A percentile compares a stretch with the other conserved stretches of the same genome.
Conservation (phyloP, 805 yeast species). For the Candida palmyrensis region DNA sequence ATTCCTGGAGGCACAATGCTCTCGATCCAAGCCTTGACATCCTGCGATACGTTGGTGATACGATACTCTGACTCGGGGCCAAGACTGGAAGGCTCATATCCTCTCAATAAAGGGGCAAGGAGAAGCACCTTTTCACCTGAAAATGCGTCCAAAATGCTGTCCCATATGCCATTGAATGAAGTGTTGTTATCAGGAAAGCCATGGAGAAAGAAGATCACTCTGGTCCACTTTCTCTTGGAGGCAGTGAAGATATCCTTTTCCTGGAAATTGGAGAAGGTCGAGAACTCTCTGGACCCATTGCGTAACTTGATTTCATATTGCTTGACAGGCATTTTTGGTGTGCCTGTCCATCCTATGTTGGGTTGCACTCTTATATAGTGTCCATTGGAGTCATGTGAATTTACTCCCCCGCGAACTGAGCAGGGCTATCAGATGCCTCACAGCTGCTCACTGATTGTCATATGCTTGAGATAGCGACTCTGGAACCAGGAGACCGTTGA, state of each 20-base stretch:
- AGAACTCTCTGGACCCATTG: slow-evolving; percentile 14
- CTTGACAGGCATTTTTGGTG: neutral
- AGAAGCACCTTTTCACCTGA: slow-evolving; percentile 15
- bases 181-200: slow-evolving; percentile 37
- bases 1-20: slow-evolving; percentile 14
- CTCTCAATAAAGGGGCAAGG: slow-evolving; percentile 32
- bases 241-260: slow-evolving; percentile 11
- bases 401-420: too few relatives aligned
- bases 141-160: slow-evolving; percentile 14
- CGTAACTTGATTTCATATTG: slow-evolving; percentile 9
- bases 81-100: slow-evolving; percentile 31
- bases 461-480: too few relatives aligned
- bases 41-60: slow-evolving; percentile 26
- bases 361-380: too few relatives aligned
- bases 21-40: slow-evolving; percentile 28
- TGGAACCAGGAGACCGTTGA: too few relatives aligned
- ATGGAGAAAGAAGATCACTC: slow-evolving; percentile 25
- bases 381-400: too few relatives aligned
- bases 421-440: too few relatives aligned
- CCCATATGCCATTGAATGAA: slow-evolving; percentile 20
- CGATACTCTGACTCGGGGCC: slow-evolving; percentile 19
- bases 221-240: slow-evolving; percentile 9
- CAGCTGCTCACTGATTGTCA: too few relatives aligned
- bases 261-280: slow-evolving; percentile 15
- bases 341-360: too few relatives aligned